Percentiles rank a stretch among this genome's conserved stretches.
These are phyloP conservation scores for Diutina sp. DNA, from an alignment of 1,139 yeast species.

Conservation along the genomic window DNA sequence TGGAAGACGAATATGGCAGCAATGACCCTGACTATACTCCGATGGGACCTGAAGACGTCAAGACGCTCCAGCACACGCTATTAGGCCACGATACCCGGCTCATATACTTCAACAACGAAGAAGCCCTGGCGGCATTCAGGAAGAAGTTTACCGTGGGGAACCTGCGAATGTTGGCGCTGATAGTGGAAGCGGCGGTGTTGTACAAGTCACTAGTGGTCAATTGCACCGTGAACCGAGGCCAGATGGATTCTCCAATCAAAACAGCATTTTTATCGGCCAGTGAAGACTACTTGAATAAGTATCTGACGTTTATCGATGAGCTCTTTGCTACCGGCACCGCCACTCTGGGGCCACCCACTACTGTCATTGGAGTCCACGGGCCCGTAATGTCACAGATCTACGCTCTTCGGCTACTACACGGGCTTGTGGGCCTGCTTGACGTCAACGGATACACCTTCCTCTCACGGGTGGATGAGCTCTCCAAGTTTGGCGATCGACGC, in stretches of 20 bases:
- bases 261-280: slow-evolving; percentile 53
- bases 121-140: slow-evolving; percentile 33
- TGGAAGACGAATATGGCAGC: not conserved
- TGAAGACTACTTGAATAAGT: slow-evolving; percentile 37
- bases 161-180: slow-evolving; percentile 40
- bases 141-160: slow-evolving; percentile 41
- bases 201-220: slow-evolving; percentile 32
- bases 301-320: slow-evolving; percentile 41
- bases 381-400: slow-evolving; percentile 38
- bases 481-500: slow-evolving; percentile 51
- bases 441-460: slow-evolving; percentile 44
- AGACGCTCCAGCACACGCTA: slow-evolving; percentile 44
- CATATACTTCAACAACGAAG: slow-evolving; percentile 29
- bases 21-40: not conserved
- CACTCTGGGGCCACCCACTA: slow-evolving; percentile 7
- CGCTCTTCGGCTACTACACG: slow-evolving; percentile 43
- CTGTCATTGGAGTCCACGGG: slow-evolving; percentile 28
- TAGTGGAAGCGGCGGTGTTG: slow-evolving; percentile 66
- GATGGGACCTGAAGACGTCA: not conserved
- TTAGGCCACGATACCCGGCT: slow-evolving; percentile 61
- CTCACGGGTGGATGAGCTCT: slow-evolving; percentile 35
- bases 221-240: slow-evolving; percentile 17
- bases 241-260: slow-evolving; percentile 36
- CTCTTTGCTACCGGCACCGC: slow-evolving; percentile 19
- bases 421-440: slow-evolving; percentile 22